Evolutionary conservation across 768 basidiomycete genomes (phyloP).

Genomic region (Auricularia sp.): DNA sequence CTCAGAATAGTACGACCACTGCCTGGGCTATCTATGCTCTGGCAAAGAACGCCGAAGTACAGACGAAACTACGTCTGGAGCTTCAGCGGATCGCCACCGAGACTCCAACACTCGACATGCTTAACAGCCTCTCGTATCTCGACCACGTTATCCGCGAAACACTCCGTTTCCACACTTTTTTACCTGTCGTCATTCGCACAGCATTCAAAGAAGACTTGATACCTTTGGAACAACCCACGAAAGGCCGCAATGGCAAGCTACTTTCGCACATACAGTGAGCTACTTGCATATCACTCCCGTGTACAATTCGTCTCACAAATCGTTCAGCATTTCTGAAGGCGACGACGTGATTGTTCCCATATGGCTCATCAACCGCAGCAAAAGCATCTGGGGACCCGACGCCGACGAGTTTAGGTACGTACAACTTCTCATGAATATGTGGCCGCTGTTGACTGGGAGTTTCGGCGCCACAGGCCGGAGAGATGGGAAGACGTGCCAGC

Average conservation of each 20-base stretch:
- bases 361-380: conserved; percentile 19
- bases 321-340: conserved; percentile 6
- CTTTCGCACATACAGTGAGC: neutral
- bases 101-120: conserved; percentile 7
- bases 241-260: conserved; percentile 1
- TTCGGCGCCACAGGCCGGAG: no score
- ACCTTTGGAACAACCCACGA: conserved; percentile 10
- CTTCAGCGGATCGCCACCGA: conserved; percentile 1
- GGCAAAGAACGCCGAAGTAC: conserved; percentile 3
- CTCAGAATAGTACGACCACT: no score
- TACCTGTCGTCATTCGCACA: conserved; percentile 12
- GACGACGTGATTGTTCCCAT: conserved; percentile 20
- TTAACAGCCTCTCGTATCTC: conserved; percentile 12
- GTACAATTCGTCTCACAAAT: conserved; percentile 10
- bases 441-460: no score
- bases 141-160: conserved; percentile 13
- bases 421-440: neutral
- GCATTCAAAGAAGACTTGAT: conserved; percentile 14
- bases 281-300: no score
- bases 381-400: conserved; percentile 25
- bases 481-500: no score
- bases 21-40: conserved; percentile 5
- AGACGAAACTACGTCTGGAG: conserved; percentile 7
- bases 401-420: conserved; percentile 22
- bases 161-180: conserved; percentile 14